Base-by-base conservation (phyloP, 306 rosid species). In the Rosa rugosa region DNA sequence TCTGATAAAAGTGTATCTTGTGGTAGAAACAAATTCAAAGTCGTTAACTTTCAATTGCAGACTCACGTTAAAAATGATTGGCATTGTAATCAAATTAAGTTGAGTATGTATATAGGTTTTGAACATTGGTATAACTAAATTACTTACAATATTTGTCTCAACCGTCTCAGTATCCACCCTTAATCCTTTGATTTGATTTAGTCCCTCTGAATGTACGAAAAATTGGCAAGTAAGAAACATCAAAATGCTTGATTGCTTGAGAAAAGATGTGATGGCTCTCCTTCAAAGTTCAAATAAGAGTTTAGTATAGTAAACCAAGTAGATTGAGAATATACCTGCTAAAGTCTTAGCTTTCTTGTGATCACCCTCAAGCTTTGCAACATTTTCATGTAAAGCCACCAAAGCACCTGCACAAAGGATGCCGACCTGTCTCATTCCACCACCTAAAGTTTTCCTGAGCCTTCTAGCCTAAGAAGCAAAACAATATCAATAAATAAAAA, bases 391-490 rank as follows among this genome's bases (percentile, higher is more conserved):
- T 5, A 95, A 75, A 42, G 89, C 99, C 70, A 95, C 89, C 46
- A 95, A 81, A 66, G 97, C 97, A 10, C 97, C 98, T 8, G 97
- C 98, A 50, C 98, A 91, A 42, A 95, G 92, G 79, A 92, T 78
- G 10, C 99, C 99, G 1, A 87, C 34, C 84, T 95, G 98, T 80
- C 97, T 95, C 99, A 92, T 95, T 77, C 97, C 99, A 62, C 99
- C 99, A 25, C 99, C 99, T 73, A 95, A 85, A 75, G 97, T 87
- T 84, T 95, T 95, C 73, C 96, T 84, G 73, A 95, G 90, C 80
- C 85, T 77, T 86, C 84, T 91, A 47, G 99, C 99, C 99, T 95
- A 38, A 78, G 73, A 79, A 64, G 34, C 60, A 38, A 7, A 22
- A 50, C 8, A 9, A 69, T 42, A 80, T 59, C 47, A 66, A 45